Evolutionary conservation across 108 stramenopile species (phyloP).

Genomic region (Skeletonema tropicum): DNA sequence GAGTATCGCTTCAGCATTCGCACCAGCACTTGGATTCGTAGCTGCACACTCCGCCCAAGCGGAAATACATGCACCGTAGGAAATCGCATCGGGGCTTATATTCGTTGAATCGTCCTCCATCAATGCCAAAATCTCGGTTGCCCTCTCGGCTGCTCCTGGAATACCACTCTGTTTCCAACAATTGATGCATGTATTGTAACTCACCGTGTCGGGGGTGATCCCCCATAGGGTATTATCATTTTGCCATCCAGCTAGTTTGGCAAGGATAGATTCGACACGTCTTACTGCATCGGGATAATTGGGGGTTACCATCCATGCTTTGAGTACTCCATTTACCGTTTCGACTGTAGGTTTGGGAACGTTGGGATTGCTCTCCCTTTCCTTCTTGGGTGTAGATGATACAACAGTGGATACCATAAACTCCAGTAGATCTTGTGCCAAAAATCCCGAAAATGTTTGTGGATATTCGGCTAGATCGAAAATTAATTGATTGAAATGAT

Average conservation of each 20-base stretch:
- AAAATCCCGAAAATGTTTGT: slow-evolving; percentile 27
- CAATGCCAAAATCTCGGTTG: slow-evolving; percentile 38
- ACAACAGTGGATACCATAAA: slow-evolving; percentile 31
- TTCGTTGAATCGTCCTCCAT: slow-evolving; percentile 34
- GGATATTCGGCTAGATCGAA: slow-evolving; percentile 45
- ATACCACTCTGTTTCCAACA: slow-evolving; percentile 70
- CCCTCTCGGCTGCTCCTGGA: slow-evolving; percentile 46
- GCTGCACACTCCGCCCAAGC: slow-evolving; percentile 40
- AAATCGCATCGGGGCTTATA: slow-evolving; percentile 30
- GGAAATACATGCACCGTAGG: slow-evolving; percentile 38
- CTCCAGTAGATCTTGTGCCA: slow-evolving; percentile 46
- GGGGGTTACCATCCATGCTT: slow-evolving; percentile 52
- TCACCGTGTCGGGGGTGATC: slow-evolving; percentile 31
- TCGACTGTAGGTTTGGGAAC: slow-evolving; percentile 43
- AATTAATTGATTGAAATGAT: slow-evolving; percentile 49
- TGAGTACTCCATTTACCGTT: slow-evolving; percentile 42
- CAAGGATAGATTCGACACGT: slow-evolving; percentile 44
- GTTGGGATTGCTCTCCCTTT: slow-evolving; percentile 11
- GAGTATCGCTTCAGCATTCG: slow-evolving; percentile 38
- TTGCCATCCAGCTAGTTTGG: slow-evolving; percentile 42
- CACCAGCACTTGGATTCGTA: slow-evolving; percentile 13
- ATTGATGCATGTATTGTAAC: slow-evolving; percentile 60
- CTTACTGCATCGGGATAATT: slow-evolving; percentile 15
- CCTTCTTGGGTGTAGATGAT: background rate
- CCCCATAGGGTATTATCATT: slow-evolving; percentile 39